These are phyloP conservation scores for Eutrema japonicum DNA, from an alignment of 345 rosid genomes.

Conservation along the genomic window DNA sequence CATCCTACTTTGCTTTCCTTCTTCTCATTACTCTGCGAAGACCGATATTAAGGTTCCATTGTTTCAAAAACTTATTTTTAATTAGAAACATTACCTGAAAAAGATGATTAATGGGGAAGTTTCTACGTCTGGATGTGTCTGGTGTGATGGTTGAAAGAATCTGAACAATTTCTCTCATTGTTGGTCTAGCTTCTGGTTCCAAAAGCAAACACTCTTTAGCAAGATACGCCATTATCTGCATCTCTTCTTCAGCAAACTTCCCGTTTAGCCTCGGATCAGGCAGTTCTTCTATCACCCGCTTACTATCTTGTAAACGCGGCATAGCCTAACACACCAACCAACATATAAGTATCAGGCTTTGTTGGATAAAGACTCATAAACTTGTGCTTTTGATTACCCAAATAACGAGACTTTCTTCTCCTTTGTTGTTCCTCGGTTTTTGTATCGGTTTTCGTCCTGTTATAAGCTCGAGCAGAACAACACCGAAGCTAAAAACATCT, in stretches of 20 bases:
- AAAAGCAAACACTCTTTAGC: conserved; percentile 89
- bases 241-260: conserved; percentile 77
- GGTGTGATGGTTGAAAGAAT: conserved; percentile 88
- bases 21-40: conserved; percentile 15
- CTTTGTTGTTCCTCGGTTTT: conserved; percentile 59
- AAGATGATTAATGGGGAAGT: conserved; percentile 64
- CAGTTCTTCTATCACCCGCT: conserved; percentile 64
- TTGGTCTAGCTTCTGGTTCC: conserved; percentile 92
- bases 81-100: conserved; percentile 54
- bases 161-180: conserved; percentile 97
- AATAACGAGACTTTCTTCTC: conserved; percentile 92
- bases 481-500: conserved; percentile 98
- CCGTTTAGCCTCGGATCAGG: conserved; percentile 82
- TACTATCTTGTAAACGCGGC: conserved; percentile 76
- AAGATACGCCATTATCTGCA: conserved; percentile 92
- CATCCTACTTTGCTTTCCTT: conserved; percentile 37
- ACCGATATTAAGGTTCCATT: neutral
- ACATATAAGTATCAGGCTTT: conserved; percentile 6
- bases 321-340: conserved; percentile 58
- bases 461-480: conserved; percentile 92
- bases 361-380: neutral
- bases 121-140: conserved; percentile 70
- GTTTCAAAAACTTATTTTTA: conserved; percentile 1
- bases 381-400: conserved; percentile 60
- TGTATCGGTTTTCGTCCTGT: conserved; percentile 90